Conservation (phyloP, 257 asterid species). For the Solanum neorickii region DNA sequence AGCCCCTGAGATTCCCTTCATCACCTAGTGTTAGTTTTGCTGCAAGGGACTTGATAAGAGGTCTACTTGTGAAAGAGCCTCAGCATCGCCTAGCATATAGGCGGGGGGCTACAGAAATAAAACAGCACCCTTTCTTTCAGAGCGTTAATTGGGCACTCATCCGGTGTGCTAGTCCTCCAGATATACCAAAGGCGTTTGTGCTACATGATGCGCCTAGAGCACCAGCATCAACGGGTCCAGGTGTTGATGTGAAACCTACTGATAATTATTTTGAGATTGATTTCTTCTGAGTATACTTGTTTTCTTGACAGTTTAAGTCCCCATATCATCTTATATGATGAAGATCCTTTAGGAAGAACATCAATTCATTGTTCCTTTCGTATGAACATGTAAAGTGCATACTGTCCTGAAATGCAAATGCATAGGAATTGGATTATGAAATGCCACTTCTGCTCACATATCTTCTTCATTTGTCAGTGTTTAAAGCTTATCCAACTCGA, state of each 20-base stretch:
- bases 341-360: not conserved
- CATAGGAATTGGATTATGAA: not conserved
- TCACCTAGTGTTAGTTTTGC: slow-evolving; percentile 53
- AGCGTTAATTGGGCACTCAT: slow-evolving; percentile 59
- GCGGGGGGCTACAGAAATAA: slow-evolving; percentile 59
- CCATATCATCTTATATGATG: not conserved
- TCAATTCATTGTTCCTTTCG: not conserved
- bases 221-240: slow-evolving; percentile 12
- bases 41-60: slow-evolving; percentile 55
- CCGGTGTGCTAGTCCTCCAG: slow-evolving; percentile 61
- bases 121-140: slow-evolving; percentile 56
- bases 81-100: slow-evolving; percentile 57
- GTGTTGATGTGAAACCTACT: slow-evolving; percentile 34
- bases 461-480: not conserved
- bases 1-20: slow-evolving; percentile 48
- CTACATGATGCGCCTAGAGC: slow-evolving; percentile 15
- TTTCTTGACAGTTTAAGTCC: not conserved
- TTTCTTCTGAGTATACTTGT: slow-evolving; percentile 27
- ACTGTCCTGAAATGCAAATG: not conserved
- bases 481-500: not conserved
- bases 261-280: slow-evolving; percentile 59
- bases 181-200: slow-evolving; percentile 38
- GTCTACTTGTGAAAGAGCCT: slow-evolving; percentile 54
- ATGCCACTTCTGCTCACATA: not conserved
- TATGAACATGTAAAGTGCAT: not conserved